Percentiles rank a stretch among this genome's conserved stretches.
Evolutionary conservation across 129 eudicot genomes (phyloP).

Genomic region (Erigeron canadensis): DNA sequence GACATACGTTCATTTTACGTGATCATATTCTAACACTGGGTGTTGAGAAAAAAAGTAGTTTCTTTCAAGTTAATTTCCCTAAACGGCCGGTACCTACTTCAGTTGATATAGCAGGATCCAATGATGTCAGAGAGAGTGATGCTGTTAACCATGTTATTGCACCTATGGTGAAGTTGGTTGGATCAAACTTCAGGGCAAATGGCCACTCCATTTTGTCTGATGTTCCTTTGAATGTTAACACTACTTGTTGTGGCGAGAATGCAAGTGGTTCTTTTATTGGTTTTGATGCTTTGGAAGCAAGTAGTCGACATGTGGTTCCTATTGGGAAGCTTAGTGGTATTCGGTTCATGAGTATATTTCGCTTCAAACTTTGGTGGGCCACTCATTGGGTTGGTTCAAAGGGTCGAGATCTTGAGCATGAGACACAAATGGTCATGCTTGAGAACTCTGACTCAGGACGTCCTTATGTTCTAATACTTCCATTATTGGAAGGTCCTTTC

Average conservation of each 20-base stretch:
- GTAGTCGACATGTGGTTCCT: slow-evolving; percentile 58
- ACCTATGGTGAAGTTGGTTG: slow-evolving; percentile 40
- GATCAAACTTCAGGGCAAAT: slow-evolving; percentile 52
- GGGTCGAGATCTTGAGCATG: slow-evolving; percentile 74
- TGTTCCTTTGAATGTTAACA: slow-evolving; percentile 62
- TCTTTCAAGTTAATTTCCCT: no score
- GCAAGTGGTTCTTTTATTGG: slow-evolving; percentile 72
- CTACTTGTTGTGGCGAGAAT: slow-evolving; percentile 25
- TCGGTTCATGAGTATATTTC: slow-evolving; percentile 74
- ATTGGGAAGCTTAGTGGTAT: slow-evolving; percentile 61
- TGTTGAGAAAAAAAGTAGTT: no score
- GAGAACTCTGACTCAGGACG: slow-evolving; percentile 47
- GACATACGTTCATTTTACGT: no score
- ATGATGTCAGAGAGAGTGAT: slow-evolving; percentile 22
- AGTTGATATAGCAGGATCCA: no score
- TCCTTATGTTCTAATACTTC: slow-evolving; percentile 72
- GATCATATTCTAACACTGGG: no score
- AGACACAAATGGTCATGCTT: slow-evolving; percentile 71
- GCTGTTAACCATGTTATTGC: slow-evolving; percentile 19
- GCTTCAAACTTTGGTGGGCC: slow-evolving; percentile 96
- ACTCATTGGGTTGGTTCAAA: slow-evolving; percentile 78
- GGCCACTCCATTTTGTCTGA: slow-evolving; percentile 60
- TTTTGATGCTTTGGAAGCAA: slow-evolving; percentile 48
- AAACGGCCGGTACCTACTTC: no score
- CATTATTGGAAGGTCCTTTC: slow-evolving; percentile 67